Base-by-base conservation (phyloP, 2,329 filamentous ascomycete genomes). In the Xylaria sp. region DNA sequence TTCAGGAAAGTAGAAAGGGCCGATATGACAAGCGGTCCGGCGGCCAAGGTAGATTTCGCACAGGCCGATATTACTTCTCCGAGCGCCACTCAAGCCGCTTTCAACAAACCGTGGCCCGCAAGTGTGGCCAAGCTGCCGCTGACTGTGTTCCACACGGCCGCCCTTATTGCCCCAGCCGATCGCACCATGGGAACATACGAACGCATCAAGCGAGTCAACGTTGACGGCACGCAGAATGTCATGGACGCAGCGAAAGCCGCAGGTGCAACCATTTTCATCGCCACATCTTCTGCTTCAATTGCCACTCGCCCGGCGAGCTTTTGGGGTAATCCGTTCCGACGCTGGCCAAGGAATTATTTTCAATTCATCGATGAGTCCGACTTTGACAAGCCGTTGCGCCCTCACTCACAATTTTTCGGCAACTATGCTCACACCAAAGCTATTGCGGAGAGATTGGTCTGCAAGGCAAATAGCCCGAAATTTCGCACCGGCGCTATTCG, bases 401-500 rank as follows among this genome's bases (percentile, higher is more conserved):
- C 75, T 1, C 81, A 83, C 69, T 70, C 77, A 6, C 68, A 82
- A 26, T 86, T 82, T 77, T 85, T 78, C 63, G 74, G 75, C 11
- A 81, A 85, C 74, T 86, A 86, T 65, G 80, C 83, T 28, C 80
- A 80, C 20, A 80, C 83, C 48, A 87, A 87, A 67, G 79, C 80
- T 0, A 75, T 79, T n/a, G 82, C 82, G 0, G 85, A 86, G 75
- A 76, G 79, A 17, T 69, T 84, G 3, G 79, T 86, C 17, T 80
- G 82, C 53, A 62, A 60, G 7, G 76, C 75, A 6, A 78, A 78
- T 33, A 46, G 23, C 2, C 58, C 70, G 40, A 65, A 76, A 7
- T 85, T 89, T 75, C 82, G 85, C 10, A 88, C 86, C 0, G 87
- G 86, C 7, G 80, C 80, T 57, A 84, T 89, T 70, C 81, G 87